Conservation (phyloP, 1,284 basidiomycete species). For the Microbotryum lychnidis-dioicae region DNA sequence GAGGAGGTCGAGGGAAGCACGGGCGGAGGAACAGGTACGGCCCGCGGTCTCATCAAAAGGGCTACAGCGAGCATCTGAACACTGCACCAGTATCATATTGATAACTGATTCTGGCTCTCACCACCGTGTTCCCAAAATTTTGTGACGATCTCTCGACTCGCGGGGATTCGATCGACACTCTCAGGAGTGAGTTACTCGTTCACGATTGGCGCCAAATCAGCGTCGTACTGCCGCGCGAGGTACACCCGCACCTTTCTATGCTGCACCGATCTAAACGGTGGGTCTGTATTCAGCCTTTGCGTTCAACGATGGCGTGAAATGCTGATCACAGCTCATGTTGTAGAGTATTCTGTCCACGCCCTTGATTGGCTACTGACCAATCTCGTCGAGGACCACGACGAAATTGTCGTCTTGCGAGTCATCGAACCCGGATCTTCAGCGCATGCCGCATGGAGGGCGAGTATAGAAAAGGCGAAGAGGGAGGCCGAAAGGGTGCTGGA, state of each 20-base stretch:
- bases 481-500: conserved; percentile 77
- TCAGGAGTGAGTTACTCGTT: conserved; percentile 27
- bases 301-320: background rate
- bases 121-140: background rate
- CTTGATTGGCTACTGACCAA: conserved; percentile 59
- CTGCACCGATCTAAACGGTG: conserved; percentile 67
- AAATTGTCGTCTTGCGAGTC: conserved; percentile 83
- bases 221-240: conserved; percentile 67
- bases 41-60: background rate
- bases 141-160: no score
- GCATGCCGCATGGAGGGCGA: conserved; percentile 24
- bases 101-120: background rate
- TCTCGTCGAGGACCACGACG: conserved; percentile 63
- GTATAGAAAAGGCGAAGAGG: conserved; percentile 72
- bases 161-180: no score
- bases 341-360: conserved; percentile 70
- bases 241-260: conserved; percentile 85
- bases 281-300: background rate
- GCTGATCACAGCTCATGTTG: background rate
- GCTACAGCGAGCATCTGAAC: background rate
- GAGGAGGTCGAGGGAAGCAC: conserved; percentile 43
- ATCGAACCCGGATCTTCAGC: conserved; percentile 50
- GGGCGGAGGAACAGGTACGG: conserved; percentile 46
- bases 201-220: conserved; percentile 64
- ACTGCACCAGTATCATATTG: background rate